Evolutionary conservation across 2,329 filamentous ascomycete species (phyloP).

Genomic region (Hymenoscyphus linearis): DNA sequence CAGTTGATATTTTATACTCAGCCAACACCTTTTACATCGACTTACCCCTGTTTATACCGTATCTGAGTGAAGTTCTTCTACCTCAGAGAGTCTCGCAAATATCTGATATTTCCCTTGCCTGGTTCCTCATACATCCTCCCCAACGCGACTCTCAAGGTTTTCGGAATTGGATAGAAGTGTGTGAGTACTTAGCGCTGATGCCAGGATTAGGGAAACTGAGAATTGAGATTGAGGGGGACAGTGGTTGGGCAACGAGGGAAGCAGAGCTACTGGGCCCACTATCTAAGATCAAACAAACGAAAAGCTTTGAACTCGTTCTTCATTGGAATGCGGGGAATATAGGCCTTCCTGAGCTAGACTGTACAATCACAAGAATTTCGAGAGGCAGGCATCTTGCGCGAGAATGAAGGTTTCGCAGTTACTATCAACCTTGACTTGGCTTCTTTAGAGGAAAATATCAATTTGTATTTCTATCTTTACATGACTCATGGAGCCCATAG

Average conservation of each 20-base stretch:
- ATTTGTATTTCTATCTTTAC: no score
- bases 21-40: neutral
- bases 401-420: no score
- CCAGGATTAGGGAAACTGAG: neutral
- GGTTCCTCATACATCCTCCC: neutral
- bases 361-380: neutral
- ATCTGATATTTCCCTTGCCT: neutral
- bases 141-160: neutral
- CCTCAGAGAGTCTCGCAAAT: neutral
- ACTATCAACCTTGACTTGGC: no score
- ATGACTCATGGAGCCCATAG: no score
- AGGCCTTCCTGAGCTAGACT: neutral
- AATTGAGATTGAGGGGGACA: neutral
- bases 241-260: neutral
- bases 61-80: neutral
- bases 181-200: neutral
- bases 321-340: neutral
- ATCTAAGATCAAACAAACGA: neutral
- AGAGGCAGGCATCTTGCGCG: neutral
- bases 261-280: neutral
- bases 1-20: neutral
- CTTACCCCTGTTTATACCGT: neutral
- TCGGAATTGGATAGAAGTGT: neutral
- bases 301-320: neutral
- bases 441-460: no score